Percentiles rank a stretch among this genome's conserved stretches.
These are phyloP conservation scores for Tolypocladium guangdongense DNA, from an alignment of 2,329 filamentous ascomycete species.

Conservation along the genomic window DNA sequence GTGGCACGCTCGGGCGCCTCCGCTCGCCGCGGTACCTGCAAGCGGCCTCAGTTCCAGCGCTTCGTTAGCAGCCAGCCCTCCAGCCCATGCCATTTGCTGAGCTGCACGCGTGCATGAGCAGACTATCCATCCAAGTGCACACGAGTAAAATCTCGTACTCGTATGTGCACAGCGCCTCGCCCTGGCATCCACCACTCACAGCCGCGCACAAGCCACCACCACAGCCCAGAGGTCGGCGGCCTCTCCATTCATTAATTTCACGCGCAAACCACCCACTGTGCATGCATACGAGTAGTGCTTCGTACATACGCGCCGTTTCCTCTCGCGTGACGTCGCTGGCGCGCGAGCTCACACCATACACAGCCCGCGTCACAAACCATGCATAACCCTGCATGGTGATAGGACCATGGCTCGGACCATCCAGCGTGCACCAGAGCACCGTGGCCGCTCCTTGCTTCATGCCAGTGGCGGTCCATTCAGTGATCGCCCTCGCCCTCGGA, in stretches of 20 bases:
- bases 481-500: background rate
- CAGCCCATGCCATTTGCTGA: background rate
- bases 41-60: background rate
- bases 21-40: background rate
- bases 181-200: conserved; percentile 2
- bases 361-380: conserved; percentile 23
- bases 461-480: background rate
- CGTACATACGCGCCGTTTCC: background rate
- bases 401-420: conserved; percentile 11
- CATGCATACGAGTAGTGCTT: background rate
- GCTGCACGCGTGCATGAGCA: background rate
- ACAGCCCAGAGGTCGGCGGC: conserved; percentile 3
- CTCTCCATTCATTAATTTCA: background rate
- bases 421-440: conserved; percentile 12
- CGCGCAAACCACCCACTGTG: background rate
- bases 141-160: background rate
- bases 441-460: conserved; percentile 3
- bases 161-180: conserved; percentile 1
- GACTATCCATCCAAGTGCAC: background rate
- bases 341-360: conserved; percentile 14
- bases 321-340: conserved; percentile 2
- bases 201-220: conserved; percentile 1
- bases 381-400: conserved; percentile 23
- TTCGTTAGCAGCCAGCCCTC: background rate
- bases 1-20: conserved; percentile 1